phyloP scores from a whole-genome alignment of 2,329 filamentous ascomycete species.

The Graphilbum sp. region DNA sequence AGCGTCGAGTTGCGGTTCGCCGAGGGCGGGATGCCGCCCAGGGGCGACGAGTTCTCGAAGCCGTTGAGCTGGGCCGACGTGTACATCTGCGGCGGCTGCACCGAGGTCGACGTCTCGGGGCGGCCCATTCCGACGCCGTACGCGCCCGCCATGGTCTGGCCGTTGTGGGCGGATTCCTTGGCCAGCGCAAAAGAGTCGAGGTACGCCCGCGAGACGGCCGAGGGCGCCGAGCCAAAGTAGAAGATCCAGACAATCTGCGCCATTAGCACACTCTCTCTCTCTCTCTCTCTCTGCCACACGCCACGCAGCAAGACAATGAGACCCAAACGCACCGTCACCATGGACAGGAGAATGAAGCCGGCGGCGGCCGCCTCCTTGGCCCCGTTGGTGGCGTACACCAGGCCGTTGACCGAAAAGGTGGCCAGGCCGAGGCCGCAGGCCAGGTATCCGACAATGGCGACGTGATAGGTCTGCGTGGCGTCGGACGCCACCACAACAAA shows the following conservation, averaged over 20 bases:
- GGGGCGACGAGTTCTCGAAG: conserved; percentile 88
- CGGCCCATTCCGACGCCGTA: conserved; percentile 58
- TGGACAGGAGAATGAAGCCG: conserved; percentile 84
- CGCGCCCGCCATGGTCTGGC: conserved; percentile 56
- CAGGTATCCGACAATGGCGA: conserved; percentile 80
- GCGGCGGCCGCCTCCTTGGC: conserved; percentile 76
- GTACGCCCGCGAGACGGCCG: conserved; percentile 71
- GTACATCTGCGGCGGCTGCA: conserved; percentile 85
- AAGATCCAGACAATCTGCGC: conserved; percentile 93
- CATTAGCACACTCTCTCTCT: too few species aligned
- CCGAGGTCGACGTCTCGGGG: conserved; percentile 68
- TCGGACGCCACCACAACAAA: conserved; percentile 73
- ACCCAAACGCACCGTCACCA: conserved; percentile 82
- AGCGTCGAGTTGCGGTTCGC: conserved; percentile 25
- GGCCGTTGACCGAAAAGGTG: conserved; percentile 69
- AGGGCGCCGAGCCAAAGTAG: conserved; percentile 89
- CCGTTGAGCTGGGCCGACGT: conserved; percentile 88
- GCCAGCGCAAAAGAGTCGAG: conserved; percentile 90
- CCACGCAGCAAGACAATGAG: too few species aligned
- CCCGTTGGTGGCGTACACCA: conserved; percentile 61
- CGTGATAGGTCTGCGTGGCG: conserved; percentile 72
- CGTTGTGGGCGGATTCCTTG: conserved; percentile 61
- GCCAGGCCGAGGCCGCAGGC: conserved; percentile 70
- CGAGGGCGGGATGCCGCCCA: conserved; percentile 43
- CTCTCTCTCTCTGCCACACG: too few species aligned